Evolutionary conservation across 1,284 basidiomycete species (phyloP).

Genomic region (Rhodofomes roseus): DNA sequence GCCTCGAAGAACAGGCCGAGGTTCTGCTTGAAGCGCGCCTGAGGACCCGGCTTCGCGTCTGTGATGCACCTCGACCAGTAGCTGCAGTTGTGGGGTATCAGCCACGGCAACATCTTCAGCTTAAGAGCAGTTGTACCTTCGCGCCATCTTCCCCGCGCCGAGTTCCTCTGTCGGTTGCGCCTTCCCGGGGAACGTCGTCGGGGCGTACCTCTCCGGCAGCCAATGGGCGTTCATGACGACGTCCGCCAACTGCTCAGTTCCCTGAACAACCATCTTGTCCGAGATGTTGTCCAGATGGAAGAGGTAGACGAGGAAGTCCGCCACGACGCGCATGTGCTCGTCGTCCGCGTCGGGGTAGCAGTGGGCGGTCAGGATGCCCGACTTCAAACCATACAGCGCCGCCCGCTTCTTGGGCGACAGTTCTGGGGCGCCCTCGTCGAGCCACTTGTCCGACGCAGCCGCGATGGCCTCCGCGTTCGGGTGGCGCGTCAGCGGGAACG

Average conservation of each 20-base stretch:
- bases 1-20: conserved; percentile 36
- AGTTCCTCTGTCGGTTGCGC: conserved; percentile 14
- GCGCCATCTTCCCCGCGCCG: conserved; percentile 27
- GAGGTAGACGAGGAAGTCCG: conserved; percentile 37
- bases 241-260: conserved; percentile 29
- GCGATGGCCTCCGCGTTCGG: conserved; percentile 51
- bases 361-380: conserved; percentile 62
- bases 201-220: conserved; percentile 30
- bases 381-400: conserved; percentile 55
- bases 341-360: conserved; percentile 54
- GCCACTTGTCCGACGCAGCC: conserved; percentile 55
- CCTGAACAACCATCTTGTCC: conserved; percentile 31
- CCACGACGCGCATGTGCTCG: conserved; percentile 56
- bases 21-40: conserved; percentile 34
- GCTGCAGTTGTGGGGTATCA: conserved; percentile 15
- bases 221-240: conserved; percentile 36
- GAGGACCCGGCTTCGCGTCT: conserved; percentile 27
- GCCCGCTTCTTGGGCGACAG: conserved; percentile 36
- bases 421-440: conserved; percentile 50
- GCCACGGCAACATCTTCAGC: not conserved
- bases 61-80: conserved; percentile 34
- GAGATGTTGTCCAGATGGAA: conserved; percentile 39
- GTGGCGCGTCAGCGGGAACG: conserved; percentile 51
- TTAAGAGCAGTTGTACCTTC: conserved; percentile 24
- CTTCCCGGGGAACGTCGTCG: conserved; percentile 19